phyloP scores from a whole-genome alignment of 129 eudicot species.

The Flaveria bidentis region DNA sequence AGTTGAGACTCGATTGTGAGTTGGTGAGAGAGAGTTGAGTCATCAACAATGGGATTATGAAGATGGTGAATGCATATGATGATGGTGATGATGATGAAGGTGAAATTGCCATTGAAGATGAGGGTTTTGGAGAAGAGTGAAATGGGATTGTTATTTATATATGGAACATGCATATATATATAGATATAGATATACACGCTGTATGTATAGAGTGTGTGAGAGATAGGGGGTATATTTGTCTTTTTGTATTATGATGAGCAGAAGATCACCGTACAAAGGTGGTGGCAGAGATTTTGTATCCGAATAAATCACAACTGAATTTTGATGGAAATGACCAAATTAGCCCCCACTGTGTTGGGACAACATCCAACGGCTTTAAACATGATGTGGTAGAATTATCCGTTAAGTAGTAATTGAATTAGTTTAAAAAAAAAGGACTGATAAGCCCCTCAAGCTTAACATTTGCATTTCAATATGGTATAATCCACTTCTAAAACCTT shows the following conservation, averaged over 20 bases:
- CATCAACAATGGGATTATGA: conserved; percentile 11
- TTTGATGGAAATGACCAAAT: not conserved
- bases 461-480: not conserved
- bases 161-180: not conserved
- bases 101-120: conserved; percentile 31
- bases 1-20: conserved; percentile 57
- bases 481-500: not conserved
- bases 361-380: conserved; percentile 23
- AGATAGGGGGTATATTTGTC: conserved; percentile 23
- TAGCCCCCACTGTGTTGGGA: not conserved
- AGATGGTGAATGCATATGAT: conserved; percentile 17
- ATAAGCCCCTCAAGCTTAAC: not conserved
- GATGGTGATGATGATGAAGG: conserved; percentile 15
- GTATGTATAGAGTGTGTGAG: not conserved
- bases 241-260: conserved; percentile 12
- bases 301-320: conserved; percentile 15
- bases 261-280: conserved; percentile 26
- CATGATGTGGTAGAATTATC: not conserved
- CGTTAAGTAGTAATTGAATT: too few relatives aligned
- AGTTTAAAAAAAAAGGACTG: too few relatives aligned
- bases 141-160: not conserved
- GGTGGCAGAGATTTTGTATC: conserved; percentile 40
- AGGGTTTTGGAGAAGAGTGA: not conserved
- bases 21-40: not conserved
- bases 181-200: not conserved